Evolutionary conservation across 202 grass and related monocot species (phyloP).

Genomic region (Brachypodium distachyon): DNA sequence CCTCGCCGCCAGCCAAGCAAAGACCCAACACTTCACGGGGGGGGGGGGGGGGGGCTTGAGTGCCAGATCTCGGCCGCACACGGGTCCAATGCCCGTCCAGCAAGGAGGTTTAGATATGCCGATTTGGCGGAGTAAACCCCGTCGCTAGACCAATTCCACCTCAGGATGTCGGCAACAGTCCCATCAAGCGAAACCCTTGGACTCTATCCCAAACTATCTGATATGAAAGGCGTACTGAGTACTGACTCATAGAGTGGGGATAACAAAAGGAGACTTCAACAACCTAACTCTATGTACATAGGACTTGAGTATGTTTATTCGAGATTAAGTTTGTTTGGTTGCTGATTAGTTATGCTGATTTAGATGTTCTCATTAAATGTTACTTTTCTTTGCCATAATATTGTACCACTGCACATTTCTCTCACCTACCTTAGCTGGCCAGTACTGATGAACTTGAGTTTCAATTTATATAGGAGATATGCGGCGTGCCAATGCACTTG

Average conservation of each 20-base stretch:
- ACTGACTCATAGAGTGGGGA: not conserved
- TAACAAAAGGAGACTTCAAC: not conserved
- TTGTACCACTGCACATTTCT: not conserved
- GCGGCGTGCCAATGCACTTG: slow-evolving; percentile 91
- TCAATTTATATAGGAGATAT: slow-evolving; percentile 62
- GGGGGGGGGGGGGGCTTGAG: too few species aligned
- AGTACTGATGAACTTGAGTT: slow-evolving; percentile 6
- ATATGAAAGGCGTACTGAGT: not conserved
- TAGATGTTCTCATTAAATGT: not conserved
- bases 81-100: too few species aligned
- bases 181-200: too few species aligned
- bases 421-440: not conserved
- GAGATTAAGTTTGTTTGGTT: not conserved
- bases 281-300: not conserved
- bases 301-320: not conserved
- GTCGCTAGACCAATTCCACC: too few species aligned
- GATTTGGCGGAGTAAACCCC: too few species aligned
- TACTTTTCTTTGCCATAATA: not conserved
- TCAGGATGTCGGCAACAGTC: too few species aligned
- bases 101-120: too few species aligned
- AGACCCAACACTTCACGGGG: too few species aligned
- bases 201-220: too few species aligned
- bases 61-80: too few species aligned
- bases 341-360: not conserved
- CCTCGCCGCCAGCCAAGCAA: too few species aligned